Evolutionary conservation across 129 eudicot species (phyloP).

Genomic region (Flaveria robusta): DNA sequence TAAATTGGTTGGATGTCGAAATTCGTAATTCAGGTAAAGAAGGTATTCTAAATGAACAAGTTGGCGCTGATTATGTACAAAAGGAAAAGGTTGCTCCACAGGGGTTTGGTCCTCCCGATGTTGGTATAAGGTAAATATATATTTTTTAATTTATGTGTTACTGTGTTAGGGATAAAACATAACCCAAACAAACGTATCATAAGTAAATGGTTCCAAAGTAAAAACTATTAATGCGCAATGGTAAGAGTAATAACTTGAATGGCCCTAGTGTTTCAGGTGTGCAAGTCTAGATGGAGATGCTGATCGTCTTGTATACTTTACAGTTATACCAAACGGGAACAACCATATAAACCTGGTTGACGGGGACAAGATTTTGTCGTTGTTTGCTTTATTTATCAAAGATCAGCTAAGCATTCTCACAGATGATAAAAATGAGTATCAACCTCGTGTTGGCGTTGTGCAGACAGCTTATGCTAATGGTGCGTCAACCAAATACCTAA

Average conservation of each 20-base stretch:
- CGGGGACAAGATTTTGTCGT: slow-evolving; percentile 88
- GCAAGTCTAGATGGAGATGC: slow-evolving; percentile 98
- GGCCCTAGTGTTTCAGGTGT: slow-evolving; percentile 78
- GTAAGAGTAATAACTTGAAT: slow-evolving; percentile 38
- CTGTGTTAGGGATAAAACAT: not conserved
- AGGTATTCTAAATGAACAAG: slow-evolving; percentile 86
- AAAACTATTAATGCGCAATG: not conserved
- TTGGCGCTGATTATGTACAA: slow-evolving; percentile 98
- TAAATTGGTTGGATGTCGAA: slow-evolving; percentile 51
- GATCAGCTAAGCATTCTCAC: slow-evolving; percentile 59
- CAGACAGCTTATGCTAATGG: slow-evolving; percentile 98
- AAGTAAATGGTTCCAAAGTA: not conserved
- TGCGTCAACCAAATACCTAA: slow-evolving; percentile 79
- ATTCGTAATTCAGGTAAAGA: slow-evolving; percentile 64
- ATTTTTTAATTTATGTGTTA: not conserved
- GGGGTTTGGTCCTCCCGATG: slow-evolving; percentile 70
- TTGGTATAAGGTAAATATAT: slow-evolving; percentile 58
- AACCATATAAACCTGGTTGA: slow-evolving; percentile 73
- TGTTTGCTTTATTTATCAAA: slow-evolving; percentile 75
- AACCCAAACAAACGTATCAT: not conserved
- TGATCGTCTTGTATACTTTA: slow-evolving; percentile 85
- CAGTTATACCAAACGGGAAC: slow-evolving; percentile 40
- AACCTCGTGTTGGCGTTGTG: slow-evolving; percentile 68
- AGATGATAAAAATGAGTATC: slow-evolving; percentile 36
- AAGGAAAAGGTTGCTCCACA: slow-evolving; percentile 82